Evolutionary conservation across 331 rosid species (phyloP).

Genomic region (Phaseolus coccineus): DNA sequence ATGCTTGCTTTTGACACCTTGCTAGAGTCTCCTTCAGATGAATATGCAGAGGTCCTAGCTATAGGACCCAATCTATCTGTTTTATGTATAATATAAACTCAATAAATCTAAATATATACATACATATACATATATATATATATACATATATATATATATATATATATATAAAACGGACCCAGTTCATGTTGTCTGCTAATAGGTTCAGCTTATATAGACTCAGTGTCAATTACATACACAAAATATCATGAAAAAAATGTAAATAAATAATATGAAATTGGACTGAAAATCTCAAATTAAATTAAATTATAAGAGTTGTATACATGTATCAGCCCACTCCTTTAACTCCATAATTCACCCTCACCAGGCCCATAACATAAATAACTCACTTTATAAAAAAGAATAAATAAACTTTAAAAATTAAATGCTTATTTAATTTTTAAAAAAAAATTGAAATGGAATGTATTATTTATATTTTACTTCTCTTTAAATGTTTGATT

Average conservation of each 20-base stretch:
- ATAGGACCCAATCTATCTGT: background rate
- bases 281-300: background rate
- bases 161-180: background rate
- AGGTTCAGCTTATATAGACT: background rate
- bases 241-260: background rate
- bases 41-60: background rate
- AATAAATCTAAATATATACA: background rate
- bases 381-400: no score
- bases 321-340: no score
- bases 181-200: background rate
- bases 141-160: no score
- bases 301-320: background rate
- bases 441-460: no score
- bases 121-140: no score
- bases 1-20: background rate
- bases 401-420: no score
- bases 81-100: background rate
- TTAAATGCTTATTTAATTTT: no score
- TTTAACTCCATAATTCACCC: no score
- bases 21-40: background rate
- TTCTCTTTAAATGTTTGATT: no score
- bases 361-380: no score
- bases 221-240: background rate
- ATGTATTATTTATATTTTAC: no score
- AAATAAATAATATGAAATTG: background rate